A percentile compares a stretch with the other conserved stretches of the same genome.
Conservation (phyloP, 345 rosid species). For the Euphorbia peplus region DNA sequence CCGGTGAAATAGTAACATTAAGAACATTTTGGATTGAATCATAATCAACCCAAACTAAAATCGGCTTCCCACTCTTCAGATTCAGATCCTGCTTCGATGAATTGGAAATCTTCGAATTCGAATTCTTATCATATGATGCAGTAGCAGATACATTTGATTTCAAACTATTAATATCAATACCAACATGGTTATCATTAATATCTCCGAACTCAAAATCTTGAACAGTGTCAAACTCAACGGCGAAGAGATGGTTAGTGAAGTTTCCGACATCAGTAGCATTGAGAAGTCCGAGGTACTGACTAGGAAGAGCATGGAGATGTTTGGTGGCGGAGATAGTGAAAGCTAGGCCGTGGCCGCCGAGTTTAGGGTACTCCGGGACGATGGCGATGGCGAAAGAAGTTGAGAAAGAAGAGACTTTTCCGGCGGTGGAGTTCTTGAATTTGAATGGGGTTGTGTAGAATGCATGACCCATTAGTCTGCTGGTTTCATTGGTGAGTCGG, state of each 20-base stretch:
- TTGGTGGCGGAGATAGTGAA: constrained; percentile 26
- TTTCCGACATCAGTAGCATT: constrained; percentile 19
- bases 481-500: constrained; percentile 21
- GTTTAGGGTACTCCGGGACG: constrained; percentile 24
- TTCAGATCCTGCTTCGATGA: constrained; percentile 8
- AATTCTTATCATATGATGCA: constrained; percentile 14
- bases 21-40: constrained; percentile 22
- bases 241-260: constrained; percentile 19
- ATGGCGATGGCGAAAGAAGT: constrained; percentile 22
- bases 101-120: not conserved
- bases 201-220: constrained; percentile 29
- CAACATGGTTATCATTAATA: constrained; percentile 29
- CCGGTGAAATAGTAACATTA: constrained; percentile 24
- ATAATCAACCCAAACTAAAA: constrained; percentile 28
- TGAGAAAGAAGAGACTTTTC: constrained; percentile 18
- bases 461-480: constrained; percentile 23
- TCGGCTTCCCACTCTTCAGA: constrained; percentile 18
- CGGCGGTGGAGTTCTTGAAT: constrained; percentile 19
- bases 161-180: constrained; percentile 21
- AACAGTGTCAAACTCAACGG: constrained; percentile 26
- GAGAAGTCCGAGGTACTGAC: constrained; percentile 25
- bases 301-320: constrained; percentile 18
- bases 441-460: constrained; percentile 20
- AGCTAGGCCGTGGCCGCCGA: constrained; percentile 33
- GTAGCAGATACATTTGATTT: constrained; percentile 21